Percentiles rank a stretch among this genome's conserved stretches.
Evolutionary conservation across 148 eudicot genomes (phyloP).

Genomic region (Rhododendron griersonianum): DNA sequence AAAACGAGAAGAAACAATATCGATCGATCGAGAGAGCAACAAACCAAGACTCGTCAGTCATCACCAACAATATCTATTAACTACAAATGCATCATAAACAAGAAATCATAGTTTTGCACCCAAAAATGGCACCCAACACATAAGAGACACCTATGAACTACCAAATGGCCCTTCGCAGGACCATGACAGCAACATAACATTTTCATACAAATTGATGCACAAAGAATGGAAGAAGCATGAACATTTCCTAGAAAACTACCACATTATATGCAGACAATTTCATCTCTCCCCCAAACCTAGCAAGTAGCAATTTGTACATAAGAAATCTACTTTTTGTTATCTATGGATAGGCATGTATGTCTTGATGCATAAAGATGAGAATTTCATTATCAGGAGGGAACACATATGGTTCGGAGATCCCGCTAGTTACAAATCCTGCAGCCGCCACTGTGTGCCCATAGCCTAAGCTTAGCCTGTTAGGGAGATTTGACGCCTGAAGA

Average conservation of each 20-base stretch:
- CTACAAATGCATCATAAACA: not conserved
- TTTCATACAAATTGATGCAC: not conserved
- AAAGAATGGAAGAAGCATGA: not conserved
- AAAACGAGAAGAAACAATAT: no score
- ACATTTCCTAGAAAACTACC: not conserved
- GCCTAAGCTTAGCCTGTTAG: not conserved
- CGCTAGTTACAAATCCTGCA: not conserved
- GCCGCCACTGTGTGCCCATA: not conserved
- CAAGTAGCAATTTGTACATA: not conserved
- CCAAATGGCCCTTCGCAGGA: not conserved
- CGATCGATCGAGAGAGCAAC: not conserved
- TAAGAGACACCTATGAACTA: not conserved
- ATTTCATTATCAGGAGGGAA: not conserved
- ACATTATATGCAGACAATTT: not conserved
- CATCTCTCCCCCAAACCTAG: not conserved
- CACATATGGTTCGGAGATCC: not conserved
- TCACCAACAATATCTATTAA: not conserved
- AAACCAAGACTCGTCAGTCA: not conserved
- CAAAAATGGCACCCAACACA: not conserved
- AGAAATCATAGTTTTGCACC: not conserved
- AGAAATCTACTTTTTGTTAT: not conserved
- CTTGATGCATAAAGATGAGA: not conserved
- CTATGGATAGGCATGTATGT: not conserved
- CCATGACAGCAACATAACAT: not conserved
- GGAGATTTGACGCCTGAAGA: not conserved